phyloP scores from a whole-genome alignment of 2,329 filamentous ascomycete genomes.

The Arachnomyces sp. region DNA sequence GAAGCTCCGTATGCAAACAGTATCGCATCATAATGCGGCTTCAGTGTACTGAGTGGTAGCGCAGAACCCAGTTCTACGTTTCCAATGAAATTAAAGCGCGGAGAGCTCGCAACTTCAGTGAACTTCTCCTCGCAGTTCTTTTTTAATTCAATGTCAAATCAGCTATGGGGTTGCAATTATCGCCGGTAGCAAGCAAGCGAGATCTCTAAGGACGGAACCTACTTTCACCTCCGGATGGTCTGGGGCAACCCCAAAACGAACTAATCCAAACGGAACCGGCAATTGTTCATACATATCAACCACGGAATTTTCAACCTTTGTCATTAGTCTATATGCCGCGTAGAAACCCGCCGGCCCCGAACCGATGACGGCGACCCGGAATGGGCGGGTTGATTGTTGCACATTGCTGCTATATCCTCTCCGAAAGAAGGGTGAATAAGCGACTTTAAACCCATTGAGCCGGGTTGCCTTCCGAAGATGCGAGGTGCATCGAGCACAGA shows the following conservation, averaged over 20 bases:
- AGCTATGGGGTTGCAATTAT: background rate
- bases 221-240: conserved; percentile 99
- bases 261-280: conserved; percentile 86
- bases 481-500: conserved; percentile 9
- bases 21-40: conserved; percentile 82
- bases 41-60: conserved; percentile 61
- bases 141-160: background rate
- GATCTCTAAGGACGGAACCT: conserved; percentile 15
- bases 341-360: conserved; percentile 97
- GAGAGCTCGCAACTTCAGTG: conserved; percentile 72
- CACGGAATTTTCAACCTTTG: conserved; percentile 60
- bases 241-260: conserved; percentile 91
- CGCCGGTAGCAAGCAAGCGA: background rate
- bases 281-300: conserved; percentile 96
- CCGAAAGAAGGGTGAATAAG: background rate
- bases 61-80: conserved; percentile 71
- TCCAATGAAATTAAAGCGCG: conserved; percentile 82
- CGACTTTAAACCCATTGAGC: background rate
- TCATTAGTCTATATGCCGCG: conserved; percentile 76
- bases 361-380: conserved; percentile 80
- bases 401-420: conserved; percentile 10
- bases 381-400: conserved; percentile 40
- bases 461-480: background rate
- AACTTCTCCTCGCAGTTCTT: conserved; percentile 96
- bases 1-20: conserved; percentile 90